Conservation (phyloP, 306 rosid species). For the Mimosa pudica region DNA sequence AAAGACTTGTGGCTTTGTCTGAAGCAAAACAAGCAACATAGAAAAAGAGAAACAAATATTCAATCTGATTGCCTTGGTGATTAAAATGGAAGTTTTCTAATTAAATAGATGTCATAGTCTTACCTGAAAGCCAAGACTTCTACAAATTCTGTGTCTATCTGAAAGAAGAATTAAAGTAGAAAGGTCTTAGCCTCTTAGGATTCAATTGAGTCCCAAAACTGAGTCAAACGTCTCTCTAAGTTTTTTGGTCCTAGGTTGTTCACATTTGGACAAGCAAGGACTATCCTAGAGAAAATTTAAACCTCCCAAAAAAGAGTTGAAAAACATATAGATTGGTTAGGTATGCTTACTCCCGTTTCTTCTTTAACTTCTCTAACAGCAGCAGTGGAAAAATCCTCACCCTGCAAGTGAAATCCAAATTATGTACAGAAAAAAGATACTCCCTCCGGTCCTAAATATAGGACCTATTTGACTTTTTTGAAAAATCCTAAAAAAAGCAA, state of each 20-base stretch:
- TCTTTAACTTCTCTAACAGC: slow-evolving; percentile 88
- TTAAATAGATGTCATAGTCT: slow-evolving; percentile 11
- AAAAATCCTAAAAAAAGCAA: too few relatives aligned
- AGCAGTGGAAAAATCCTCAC: slow-evolving; percentile 75
- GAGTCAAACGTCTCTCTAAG: neutral
- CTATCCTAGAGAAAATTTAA: neutral
- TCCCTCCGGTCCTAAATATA: too few relatives aligned
- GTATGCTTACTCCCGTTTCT: slow-evolving; percentile 85
- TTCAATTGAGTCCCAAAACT: slow-evolving; percentile 11
- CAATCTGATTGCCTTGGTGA: neutral
- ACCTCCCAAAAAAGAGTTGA: slow-evolving; percentile 4
- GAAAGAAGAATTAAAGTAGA: slow-evolving; percentile 36
- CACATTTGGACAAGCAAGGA: neutral
- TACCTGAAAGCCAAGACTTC: slow-evolving; percentile 90
- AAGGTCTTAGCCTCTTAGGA: slow-evolving; percentile 33
- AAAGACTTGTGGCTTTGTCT: slow-evolving; percentile 84
- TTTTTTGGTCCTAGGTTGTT: neutral
- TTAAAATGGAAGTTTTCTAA: slow-evolving; percentile 3
- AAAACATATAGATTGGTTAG: neutral
- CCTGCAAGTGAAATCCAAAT: slow-evolving; percentile 46
- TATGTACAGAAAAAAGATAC: neutral
- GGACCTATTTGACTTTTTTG: too few relatives aligned
- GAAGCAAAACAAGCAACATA: slow-evolving; percentile 40
- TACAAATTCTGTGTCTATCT: slow-evolving; percentile 75
- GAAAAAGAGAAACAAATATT: slow-evolving; percentile 18